Percentiles rank a stretch among this genome's conserved stretches.
These are phyloP conservation scores for Boletus sensibilis DNA, from an alignment of 768 basidiomycete genomes.

Conservation along the genomic window DNA sequence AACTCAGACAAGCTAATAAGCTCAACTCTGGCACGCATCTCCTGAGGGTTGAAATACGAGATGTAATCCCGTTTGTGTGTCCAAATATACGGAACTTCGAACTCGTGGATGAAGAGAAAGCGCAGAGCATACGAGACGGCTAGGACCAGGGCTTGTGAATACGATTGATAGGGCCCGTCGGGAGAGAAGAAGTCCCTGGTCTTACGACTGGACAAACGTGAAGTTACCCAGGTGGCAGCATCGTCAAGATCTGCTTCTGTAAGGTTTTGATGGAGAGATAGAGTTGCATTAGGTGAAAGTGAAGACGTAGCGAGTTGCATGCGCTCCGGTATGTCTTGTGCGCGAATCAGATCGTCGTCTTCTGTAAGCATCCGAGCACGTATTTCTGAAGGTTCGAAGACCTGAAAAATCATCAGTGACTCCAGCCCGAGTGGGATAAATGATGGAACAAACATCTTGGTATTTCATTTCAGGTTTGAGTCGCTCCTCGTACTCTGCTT, in stretches of 20 bases:
- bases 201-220: slow-evolving; percentile 69
- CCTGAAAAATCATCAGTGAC: slow-evolving; percentile 45
- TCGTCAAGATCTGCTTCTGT: slow-evolving; percentile 71
- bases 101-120: slow-evolving; percentile 82
- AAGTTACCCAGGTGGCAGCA: slow-evolving; percentile 87
- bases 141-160: slow-evolving; percentile 66
- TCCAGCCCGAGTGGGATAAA: slow-evolving; percentile 1
- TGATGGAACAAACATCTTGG: slow-evolving; percentile 60
- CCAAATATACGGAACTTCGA: slow-evolving; percentile 96
- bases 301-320: slow-evolving; percentile 90
- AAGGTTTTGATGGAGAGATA: slow-evolving; percentile 61
- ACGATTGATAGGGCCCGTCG: slow-evolving; percentile 56
- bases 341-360: slow-evolving; percentile 90
- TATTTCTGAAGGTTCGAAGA: slow-evolving; percentile 98
- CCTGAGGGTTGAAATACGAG: slow-evolving; percentile 70
- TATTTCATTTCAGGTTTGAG: slow-evolving; percentile 77
- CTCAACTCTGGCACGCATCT: slow-evolving; percentile 60
- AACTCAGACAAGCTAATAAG: slow-evolving; percentile 78
- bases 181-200: slow-evolving; percentile 70
- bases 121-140: slow-evolving; percentile 79
- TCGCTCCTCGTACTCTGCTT: slow-evolving; percentile 41
- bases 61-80: slow-evolving; percentile 91
- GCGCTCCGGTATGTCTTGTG: slow-evolving; percentile 89
- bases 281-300: slow-evolving; percentile 61
- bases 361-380: slow-evolving; percentile 84